phyloP scores from a whole-genome alignment of 441 rosid genomes.

The Jatropha podagrica region DNA sequence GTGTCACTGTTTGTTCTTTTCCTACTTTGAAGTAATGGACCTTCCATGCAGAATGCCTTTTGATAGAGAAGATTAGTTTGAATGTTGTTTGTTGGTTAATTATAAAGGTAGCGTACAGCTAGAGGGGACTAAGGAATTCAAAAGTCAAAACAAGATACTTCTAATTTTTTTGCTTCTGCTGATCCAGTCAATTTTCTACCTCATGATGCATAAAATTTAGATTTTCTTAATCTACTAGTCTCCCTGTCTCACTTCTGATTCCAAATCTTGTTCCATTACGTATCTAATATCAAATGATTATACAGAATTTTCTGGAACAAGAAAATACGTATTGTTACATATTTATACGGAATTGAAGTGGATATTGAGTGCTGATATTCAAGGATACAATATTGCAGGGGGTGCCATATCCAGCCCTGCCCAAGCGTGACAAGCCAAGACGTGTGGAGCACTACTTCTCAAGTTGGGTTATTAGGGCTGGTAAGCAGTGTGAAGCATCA shows the following conservation, averaged over 20 bases:
- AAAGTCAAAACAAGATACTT: background rate
- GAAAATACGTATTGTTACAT: background rate
- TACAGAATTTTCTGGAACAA: background rate
- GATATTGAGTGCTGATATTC: constrained; percentile 15
- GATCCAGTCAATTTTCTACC: background rate
- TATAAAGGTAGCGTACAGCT: background rate
- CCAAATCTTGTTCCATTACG: background rate
- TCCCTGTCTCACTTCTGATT: background rate
- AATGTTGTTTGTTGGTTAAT: background rate
- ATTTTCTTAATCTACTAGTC: background rate
- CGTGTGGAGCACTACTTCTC: constrained; percentile 92
- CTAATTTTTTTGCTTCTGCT: background rate
- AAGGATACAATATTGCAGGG: constrained; percentile 42
- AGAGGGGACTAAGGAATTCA: background rate
- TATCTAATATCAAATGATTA: background rate
- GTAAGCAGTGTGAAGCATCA: constrained; percentile 34
- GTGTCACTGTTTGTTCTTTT: background rate
- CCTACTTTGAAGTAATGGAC: constrained; percentile 1
- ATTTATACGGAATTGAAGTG: background rate
- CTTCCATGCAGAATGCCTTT: background rate
- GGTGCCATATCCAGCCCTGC: constrained; percentile 61
- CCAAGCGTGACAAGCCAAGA: constrained; percentile 81
- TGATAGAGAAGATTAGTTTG: background rate
- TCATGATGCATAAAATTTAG: background rate
- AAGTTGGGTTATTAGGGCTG: constrained; percentile 87